These are phyloP conservation scores for Tulasnella sp. DNA, from an alignment of 768 basidiomycete genomes.

Conservation along the genomic window DNA sequence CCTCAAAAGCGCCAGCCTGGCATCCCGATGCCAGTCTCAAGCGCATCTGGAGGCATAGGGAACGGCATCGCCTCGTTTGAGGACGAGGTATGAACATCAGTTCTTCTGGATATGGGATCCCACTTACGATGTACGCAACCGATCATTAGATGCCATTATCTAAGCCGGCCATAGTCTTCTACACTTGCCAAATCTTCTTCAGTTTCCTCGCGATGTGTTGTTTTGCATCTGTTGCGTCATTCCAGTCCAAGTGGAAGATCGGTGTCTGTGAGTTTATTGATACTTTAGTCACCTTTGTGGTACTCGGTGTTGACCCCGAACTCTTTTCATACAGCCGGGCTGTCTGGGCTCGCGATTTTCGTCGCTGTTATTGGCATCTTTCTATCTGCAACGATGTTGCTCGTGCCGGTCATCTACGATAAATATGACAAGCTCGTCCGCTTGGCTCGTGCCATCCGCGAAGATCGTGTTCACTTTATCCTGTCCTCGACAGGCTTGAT, in stretches of 20 bases:
- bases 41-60: slow-evolving; percentile 40
- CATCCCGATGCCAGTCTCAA: slow-evolving; percentile 6
- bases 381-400: slow-evolving; percentile 66
- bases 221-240: slow-evolving; percentile 81
- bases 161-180: slow-evolving; percentile 73
- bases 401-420: slow-evolving; percentile 75
- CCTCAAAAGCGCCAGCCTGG: slow-evolving; percentile 40
- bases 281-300: background rate
- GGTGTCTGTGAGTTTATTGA: slow-evolving; percentile 69
- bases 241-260: slow-evolving; percentile 79
- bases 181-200: slow-evolving; percentile 81
- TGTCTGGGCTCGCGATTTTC: slow-evolving; percentile 82
- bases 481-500: slow-evolving; percentile 65
- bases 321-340: slow-evolving; percentile 58
- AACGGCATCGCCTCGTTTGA: slow-evolving; percentile 59
- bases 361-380: slow-evolving; percentile 67
- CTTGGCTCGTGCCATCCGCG: slow-evolving; percentile 74
- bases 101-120: background rate
- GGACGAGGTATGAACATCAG: slow-evolving; percentile 54
- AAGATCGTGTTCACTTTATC: slow-evolving; percentile 79
- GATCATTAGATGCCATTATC: slow-evolving; percentile 73
- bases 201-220: slow-evolving; percentile 89
- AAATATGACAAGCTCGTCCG: slow-evolving; percentile 78
- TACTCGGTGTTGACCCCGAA: background rate
- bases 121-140: slow-evolving; percentile 1